Evolutionary conservation across 805 yeast genomes (phyloP).

Genomic region (Candida hungchunana): DNA sequence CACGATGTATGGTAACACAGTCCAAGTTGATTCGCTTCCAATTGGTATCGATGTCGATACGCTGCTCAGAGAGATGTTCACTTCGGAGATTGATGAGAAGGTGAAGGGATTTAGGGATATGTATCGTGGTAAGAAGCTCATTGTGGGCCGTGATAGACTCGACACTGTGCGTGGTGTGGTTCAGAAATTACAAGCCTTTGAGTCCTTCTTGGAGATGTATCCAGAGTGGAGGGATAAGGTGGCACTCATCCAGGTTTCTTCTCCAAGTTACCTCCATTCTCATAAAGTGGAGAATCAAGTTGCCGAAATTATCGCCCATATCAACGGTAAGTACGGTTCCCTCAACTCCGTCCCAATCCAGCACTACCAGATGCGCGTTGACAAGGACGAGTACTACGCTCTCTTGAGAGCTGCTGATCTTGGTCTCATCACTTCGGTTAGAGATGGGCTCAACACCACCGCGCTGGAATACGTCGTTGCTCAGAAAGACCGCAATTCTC

Average conservation of each 20-base stretch:
- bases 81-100: constrained; percentile 50
- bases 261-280: constrained; percentile 51
- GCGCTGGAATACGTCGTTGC: constrained; percentile 89
- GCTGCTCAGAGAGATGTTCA: constrained; percentile 56
- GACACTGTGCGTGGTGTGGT: constrained; percentile 91
- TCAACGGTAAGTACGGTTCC: constrained; percentile 81
- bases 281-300: constrained; percentile 74
- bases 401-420: constrained; percentile 84
- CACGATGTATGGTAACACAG: constrained; percentile 70
- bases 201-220: constrained; percentile 78
- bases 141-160: constrained; percentile 90
- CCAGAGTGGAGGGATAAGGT: constrained; percentile 91
- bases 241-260: constrained; percentile 86
- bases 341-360: constrained; percentile 83
- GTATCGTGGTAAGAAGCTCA: constrained; percentile 65
- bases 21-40: constrained; percentile 73
- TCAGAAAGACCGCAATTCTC: constrained; percentile 67
- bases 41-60: constrained; percentile 81
- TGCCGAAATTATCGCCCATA: constrained; percentile 72
- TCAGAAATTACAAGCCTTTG: constrained; percentile 90
- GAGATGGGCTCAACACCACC: constrained; percentile 97
- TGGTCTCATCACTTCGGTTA: constrained; percentile 80
- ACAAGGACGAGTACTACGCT: constrained; percentile 85
- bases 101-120: constrained; percentile 59
- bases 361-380: constrained; percentile 87